Conservation (phyloP, 192 early-diverging fungal genomes). For the Mortierella claussenii region DNA sequence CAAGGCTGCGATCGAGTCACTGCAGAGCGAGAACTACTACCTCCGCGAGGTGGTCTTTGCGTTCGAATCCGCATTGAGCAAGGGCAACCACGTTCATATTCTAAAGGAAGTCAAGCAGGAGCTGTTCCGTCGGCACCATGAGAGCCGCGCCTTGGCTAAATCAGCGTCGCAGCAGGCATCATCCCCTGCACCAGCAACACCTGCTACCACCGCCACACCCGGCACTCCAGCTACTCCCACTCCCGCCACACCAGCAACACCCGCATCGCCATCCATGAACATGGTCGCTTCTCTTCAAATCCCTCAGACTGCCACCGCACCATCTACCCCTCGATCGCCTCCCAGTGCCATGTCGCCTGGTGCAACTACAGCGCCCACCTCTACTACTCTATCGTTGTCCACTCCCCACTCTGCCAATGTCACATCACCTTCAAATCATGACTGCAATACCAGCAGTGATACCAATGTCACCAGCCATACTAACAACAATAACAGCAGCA, state of each 20-base stretch:
- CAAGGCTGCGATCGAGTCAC: constrained; percentile 39
- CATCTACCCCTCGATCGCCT: constrained; percentile 1
- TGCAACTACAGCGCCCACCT: not conserved
- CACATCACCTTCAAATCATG: not conserved
- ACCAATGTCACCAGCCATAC: not conserved
- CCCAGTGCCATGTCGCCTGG: not conserved
- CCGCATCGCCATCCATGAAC: not conserved
- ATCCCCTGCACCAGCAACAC: not conserved
- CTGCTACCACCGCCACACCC: constrained; percentile 1
- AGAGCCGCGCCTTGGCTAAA: constrained; percentile 7
- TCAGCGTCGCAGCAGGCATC: not conserved
- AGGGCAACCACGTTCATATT: constrained; percentile 27
- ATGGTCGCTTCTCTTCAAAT: not conserved
- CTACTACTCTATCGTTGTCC: not conserved
- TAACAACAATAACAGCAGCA: not conserved
- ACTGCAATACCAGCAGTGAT: not conserved
- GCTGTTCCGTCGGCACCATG: constrained; percentile 37
- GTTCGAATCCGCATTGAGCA: constrained; percentile 55
- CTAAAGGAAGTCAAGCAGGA: constrained; percentile 45
- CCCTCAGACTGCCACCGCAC: not conserved
- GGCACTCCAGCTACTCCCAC: not conserved
- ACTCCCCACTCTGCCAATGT: not conserved
- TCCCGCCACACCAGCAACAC: not conserved
- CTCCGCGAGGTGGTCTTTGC: constrained; percentile 57
- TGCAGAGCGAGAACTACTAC: constrained; percentile 58